Conservation (phyloP, 1,284 basidiomycete genomes). For the Puccinia hordei region DNA sequence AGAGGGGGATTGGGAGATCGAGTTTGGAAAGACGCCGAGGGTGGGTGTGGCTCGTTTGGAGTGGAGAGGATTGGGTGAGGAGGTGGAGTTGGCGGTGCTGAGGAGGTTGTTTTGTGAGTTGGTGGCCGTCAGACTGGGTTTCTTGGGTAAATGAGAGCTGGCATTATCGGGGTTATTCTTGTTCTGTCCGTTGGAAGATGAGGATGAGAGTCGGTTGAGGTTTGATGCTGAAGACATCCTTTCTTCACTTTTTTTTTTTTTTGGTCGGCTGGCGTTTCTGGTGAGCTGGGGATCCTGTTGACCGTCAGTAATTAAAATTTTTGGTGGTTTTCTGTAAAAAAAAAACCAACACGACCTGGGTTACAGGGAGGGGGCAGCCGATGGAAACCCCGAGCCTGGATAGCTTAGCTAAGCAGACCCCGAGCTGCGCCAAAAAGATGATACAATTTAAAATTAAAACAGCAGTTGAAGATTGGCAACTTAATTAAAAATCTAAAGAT, state of each 20-base stretch:
- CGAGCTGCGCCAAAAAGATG: too few species aligned
- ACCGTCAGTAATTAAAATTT: too few species aligned
- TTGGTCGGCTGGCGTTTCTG: neutral
- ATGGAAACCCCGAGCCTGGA: too few species aligned
- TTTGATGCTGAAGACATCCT: neutral
- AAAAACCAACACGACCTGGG: too few species aligned
- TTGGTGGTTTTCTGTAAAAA: too few species aligned
- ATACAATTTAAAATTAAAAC: too few species aligned
- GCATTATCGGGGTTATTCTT: neutral
- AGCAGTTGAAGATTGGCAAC: too few species aligned
- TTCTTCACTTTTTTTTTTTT: neutral
- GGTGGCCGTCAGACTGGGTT: neutral
- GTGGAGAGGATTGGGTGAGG: slow-evolving; percentile 13
- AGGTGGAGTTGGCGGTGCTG: neutral
- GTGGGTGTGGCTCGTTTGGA: neutral
- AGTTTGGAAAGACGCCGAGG: neutral
- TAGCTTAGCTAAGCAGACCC: too few species aligned
- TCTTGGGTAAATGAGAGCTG: neutral
- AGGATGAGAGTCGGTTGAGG: slow-evolving; percentile 5
- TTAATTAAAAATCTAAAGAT: too few species aligned
- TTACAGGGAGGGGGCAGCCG: too few species aligned
- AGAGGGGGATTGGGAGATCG: neutral
- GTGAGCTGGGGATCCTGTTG: too few species aligned
- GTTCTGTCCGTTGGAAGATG: neutral
- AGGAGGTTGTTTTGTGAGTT: neutral